Evolutionary conservation across 2,329 filamentous ascomycete species (phyloP), one percentile per base, ranked within the genome.

Genomic region (Fusarium sp.): DNA sequence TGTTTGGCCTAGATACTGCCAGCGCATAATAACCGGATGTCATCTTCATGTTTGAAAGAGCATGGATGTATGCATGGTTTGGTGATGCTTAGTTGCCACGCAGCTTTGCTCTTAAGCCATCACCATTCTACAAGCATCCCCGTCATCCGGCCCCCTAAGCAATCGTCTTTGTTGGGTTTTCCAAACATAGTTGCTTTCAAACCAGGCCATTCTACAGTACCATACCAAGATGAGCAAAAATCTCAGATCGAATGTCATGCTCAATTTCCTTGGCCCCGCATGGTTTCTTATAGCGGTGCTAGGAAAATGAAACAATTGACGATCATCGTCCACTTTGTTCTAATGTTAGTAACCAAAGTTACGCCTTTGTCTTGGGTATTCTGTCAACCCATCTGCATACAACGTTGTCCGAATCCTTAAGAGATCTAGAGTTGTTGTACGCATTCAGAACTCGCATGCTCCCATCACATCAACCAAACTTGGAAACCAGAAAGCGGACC

Each of bases 1-100:
- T 24, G 54, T 59, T 61, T 73, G 60, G 58, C 41, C 30, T 46
- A 57, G 45, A 68, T 56, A 30, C 41, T 69, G 62, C 63, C 72
- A 74, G 62, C 72, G 67, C 71, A 72, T 65, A 56, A 63, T 38
- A 58, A 61, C 32, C 48, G 53, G 27, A 55, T 20, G 38, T 46
- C 29, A 58, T 27, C 52, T 43, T 40, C 24, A 48, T 55, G 22
- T 20, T 32, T 30, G 49, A 38, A 38, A 38, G 34, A 38, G 45
- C 20, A 51, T 20, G 24, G 18, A 38, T 38, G 25, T 22, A 27
- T 51, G 24, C 8, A 25, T 25, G 8, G 18, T 43, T 59, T 20
- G 25, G 8, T 54, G 18, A 62, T 51, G 48, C 29, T 45, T 22
- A 29, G 18, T 48, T 62, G 49, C 48, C 52, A 59, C 32, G 40